Percentiles rank a stretch among this genome's conserved stretches.
Conservation (phyloP, 257 asterid species). For the Fraxinus excelsior region DNA sequence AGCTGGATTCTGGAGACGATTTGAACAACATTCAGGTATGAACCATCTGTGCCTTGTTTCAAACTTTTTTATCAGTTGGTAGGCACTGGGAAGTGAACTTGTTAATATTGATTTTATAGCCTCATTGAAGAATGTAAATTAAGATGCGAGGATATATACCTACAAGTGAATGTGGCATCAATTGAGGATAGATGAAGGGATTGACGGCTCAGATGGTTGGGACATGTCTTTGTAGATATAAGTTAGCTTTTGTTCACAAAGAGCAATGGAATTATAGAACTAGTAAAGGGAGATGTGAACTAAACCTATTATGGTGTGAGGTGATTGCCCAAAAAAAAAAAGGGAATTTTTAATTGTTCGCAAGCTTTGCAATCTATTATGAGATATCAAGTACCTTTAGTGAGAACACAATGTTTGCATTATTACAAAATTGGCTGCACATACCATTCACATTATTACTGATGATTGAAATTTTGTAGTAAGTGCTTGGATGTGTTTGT, state of each 20-base stretch:
- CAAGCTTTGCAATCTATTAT: neutral
- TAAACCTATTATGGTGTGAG: neutral
- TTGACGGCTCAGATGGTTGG: neutral
- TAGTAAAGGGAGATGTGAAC: neutral
- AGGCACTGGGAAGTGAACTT: neutral
- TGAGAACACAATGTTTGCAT: neutral
- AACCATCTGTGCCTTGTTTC: neutral
- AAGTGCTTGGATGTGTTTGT: neutral
- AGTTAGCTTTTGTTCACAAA: neutral
- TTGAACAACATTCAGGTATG: slow-evolving; percentile 66
- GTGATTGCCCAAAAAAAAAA: neutral
- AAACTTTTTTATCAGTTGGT: slow-evolving; percentile 6
- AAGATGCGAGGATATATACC: neutral
- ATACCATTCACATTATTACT: neutral
- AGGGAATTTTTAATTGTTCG: neutral
- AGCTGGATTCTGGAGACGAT: slow-evolving; percentile 67
- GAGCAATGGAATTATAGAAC: neutral
- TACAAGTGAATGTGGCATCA: neutral
- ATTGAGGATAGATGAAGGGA: neutral
- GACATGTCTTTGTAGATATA: neutral
- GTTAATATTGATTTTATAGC: neutral
- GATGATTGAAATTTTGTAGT: neutral
- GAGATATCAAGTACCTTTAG: slow-evolving; percentile 9
- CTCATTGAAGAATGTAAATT: neutral
- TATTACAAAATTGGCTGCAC: neutral